Conservation (phyloP, 139 green algal genomes). For the Closterium sp. region DNA sequence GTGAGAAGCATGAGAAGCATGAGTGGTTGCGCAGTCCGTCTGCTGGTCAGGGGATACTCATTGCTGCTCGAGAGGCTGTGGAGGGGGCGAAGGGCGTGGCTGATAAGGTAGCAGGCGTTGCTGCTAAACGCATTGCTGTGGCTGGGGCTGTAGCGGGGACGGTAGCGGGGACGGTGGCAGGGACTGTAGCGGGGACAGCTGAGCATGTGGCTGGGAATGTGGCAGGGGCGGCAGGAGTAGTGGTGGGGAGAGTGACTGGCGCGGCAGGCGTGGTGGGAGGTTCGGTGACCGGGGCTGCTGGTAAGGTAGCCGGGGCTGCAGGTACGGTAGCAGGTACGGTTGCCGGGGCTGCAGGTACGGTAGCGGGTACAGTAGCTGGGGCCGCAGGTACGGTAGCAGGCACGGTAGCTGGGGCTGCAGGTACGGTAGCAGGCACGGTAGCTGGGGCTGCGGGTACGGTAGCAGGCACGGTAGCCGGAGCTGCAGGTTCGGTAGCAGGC, state of each 20-base stretch:
- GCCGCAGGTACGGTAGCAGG: too few species aligned
- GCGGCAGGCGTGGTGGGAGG: neutral
- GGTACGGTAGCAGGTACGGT: neutral
- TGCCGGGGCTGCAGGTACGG: neutral
- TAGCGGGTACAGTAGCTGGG: neutral
- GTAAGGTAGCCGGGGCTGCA: neutral
- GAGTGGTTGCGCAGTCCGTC: neutral
- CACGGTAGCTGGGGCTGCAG: neutral
- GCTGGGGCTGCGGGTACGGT: neutral
- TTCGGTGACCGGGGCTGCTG: neutral
- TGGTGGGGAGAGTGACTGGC: neutral
- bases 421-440: neutral
- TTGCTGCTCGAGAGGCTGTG: neutral
- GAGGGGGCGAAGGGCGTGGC: neutral
- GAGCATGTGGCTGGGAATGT: neutral
- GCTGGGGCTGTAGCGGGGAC: neutral
- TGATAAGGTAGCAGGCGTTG: neutral
- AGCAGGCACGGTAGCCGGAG: neutral
- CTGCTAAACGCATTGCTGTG: neutral
- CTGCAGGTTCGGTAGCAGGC: neutral
- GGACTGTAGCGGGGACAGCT: neutral
- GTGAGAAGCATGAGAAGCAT: neutral
- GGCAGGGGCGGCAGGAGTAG: neutral
- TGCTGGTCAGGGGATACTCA: neutral
- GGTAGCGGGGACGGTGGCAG: neutral